phyloP scores from a whole-genome alignment of 257 asterid species.

The Plantago elongata region DNA sequence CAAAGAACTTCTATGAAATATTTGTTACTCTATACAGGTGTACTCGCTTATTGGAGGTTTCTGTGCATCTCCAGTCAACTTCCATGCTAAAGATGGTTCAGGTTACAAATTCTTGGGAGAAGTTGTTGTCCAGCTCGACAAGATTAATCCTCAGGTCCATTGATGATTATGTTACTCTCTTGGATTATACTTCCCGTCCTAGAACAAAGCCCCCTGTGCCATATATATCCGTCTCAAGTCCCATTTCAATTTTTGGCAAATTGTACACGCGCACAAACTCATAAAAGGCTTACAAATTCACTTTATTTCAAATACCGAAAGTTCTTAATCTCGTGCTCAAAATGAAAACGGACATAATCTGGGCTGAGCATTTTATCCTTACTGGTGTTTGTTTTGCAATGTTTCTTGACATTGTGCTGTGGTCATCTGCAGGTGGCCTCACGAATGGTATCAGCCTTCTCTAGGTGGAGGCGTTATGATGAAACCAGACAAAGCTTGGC shows the following conservation, averaged over 20 bases:
- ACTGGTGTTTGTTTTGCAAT: not conserved
- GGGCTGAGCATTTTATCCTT: not conserved
- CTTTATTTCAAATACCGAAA: too few species aligned
- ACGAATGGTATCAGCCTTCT: slow-evolving; percentile 83
- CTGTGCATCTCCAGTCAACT: slow-evolving; percentile 64
- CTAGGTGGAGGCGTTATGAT: slow-evolving; percentile 93
- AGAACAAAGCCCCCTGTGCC: too few species aligned
- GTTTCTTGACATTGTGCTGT: slow-evolving; percentile 4
- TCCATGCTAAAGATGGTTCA: slow-evolving; percentile 68
- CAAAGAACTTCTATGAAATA: not conserved
- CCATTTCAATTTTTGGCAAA: too few species aligned
- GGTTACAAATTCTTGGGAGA: slow-evolving; percentile 79
- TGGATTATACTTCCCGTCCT: too few species aligned
- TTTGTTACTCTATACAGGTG: slow-evolving; percentile 39
- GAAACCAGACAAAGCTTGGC: slow-evolving; percentile 73
- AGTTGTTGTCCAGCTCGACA: slow-evolving; percentile 72
- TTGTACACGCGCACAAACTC: too few species aligned
- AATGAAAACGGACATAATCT: too few species aligned
- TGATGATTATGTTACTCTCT: slow-evolving; percentile 1
- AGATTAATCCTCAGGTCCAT: slow-evolving; percentile 73
- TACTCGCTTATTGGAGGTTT: slow-evolving; percentile 73
- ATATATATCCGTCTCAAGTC: too few species aligned
- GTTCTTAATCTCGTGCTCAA: too few species aligned
- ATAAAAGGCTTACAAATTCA: too few species aligned
- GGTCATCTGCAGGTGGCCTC: slow-evolving; percentile 63